Conservation (phyloP, 345 rosid genomes). For the Anacardium occidentale region DNA sequence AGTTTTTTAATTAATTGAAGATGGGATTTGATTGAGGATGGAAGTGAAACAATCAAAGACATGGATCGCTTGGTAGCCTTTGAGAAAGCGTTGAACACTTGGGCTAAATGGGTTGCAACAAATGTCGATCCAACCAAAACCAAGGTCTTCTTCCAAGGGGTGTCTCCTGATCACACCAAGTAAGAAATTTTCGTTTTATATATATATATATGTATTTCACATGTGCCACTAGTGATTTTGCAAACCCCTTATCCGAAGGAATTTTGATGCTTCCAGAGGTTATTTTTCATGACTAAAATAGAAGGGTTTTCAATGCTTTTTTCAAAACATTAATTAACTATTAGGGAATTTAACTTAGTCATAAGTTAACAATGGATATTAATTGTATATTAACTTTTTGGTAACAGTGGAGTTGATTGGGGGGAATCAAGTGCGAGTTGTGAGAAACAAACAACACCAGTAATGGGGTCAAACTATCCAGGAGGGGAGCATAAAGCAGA, state of each 20-base stretch:
- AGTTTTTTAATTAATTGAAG: slow-evolving; percentile 27
- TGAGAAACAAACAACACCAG: slow-evolving; percentile 40
- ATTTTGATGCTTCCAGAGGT: too few relatives aligned
- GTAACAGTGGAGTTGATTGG: slow-evolving; percentile 58
- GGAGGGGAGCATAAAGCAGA: slow-evolving; percentile 54
- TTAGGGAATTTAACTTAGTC: too few relatives aligned
- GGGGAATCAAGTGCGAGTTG: slow-evolving; percentile 43
- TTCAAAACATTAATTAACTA: too few relatives aligned
- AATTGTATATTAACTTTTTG: neutral
- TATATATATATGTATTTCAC: too few relatives aligned
- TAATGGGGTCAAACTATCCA: slow-evolving; percentile 29
- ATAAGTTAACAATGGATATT: too few relatives aligned
- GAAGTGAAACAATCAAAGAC: slow-evolving; percentile 36
- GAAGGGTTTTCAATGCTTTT: too few relatives aligned
- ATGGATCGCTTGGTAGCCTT: slow-evolving; percentile 61
- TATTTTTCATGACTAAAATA: too few relatives aligned
- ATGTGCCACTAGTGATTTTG: too few relatives aligned
- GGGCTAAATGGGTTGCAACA: slow-evolving; percentile 65
- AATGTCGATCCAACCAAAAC: slow-evolving; percentile 49
- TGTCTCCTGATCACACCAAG: slow-evolving; percentile 68
- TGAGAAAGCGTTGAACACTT: slow-evolving; percentile 59
- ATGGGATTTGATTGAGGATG: slow-evolving; percentile 53
- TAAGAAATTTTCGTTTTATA: slow-evolving; percentile 16
- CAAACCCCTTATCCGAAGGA: too few relatives aligned
- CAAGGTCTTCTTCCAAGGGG: slow-evolving; percentile 61